Conservation (phyloP, 495 filamentous ascomycete species). For the Penicillium odoratum region DNA sequence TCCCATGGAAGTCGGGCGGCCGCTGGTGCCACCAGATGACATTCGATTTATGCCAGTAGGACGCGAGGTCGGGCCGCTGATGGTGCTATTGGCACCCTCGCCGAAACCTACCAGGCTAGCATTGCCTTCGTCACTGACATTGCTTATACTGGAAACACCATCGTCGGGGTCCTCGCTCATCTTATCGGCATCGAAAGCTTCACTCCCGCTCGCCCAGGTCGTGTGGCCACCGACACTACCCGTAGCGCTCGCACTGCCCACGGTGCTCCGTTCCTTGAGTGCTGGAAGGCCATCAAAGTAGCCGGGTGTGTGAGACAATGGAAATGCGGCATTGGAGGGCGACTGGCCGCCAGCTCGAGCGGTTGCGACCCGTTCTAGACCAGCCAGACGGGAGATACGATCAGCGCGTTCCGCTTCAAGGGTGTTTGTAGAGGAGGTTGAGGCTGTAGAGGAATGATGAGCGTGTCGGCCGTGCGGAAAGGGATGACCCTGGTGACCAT, state of each 20-base stretch:
- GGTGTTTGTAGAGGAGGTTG: slow-evolving; percentile 61
- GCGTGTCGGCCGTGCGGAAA: slow-evolving; percentile 57
- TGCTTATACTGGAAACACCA: slow-evolving; percentile 62
- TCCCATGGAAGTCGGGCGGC: slow-evolving; percentile 36
- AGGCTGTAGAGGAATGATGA: slow-evolving; percentile 47
- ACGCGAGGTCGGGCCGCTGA: slow-evolving; percentile 68
- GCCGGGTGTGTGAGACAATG: slow-evolving; percentile 35
- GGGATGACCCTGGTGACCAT: slow-evolving; percentile 78
- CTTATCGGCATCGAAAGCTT: slow-evolving; percentile 62
- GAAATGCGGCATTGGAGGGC: slow-evolving; percentile 27
- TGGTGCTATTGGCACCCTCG: slow-evolving; percentile 79
- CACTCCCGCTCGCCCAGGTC: slow-evolving; percentile 70
- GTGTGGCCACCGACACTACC: slow-evolving; percentile 72
- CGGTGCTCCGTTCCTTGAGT: slow-evolving; percentile 74
- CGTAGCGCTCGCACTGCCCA: slow-evolving; percentile 79
- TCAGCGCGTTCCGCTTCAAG: slow-evolving; percentile 90
- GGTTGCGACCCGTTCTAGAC: slow-evolving; percentile 75
- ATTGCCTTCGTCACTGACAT: slow-evolving; percentile 75
- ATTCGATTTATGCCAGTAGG: slow-evolving; percentile 31
- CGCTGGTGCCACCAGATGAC: slow-evolving; percentile 29
- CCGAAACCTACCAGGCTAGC: slow-evolving; percentile 82
- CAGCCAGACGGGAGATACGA: slow-evolving; percentile 87
- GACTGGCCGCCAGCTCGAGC: slow-evolving; percentile 52
- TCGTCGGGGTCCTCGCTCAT: slow-evolving; percentile 71
- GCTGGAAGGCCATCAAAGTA: slow-evolving; percentile 71